These are phyloP conservation scores for Solanum dulcamara DNA, from an alignment of 257 asterid species.

Conservation along the genomic window DNA sequence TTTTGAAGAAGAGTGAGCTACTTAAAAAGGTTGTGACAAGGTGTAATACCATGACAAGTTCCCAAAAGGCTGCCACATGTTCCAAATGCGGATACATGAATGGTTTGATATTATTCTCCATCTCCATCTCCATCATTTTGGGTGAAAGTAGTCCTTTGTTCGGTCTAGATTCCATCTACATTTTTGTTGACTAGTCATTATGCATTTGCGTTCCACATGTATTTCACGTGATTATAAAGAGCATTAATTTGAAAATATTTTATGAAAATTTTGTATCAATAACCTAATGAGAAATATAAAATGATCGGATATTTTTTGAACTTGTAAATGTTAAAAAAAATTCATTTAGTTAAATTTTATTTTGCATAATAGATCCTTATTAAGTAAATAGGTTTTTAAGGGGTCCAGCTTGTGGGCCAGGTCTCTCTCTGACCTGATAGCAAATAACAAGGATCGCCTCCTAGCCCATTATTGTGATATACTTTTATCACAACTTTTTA, in stretches of 20 bases:
- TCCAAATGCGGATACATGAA: slow-evolving; percentile 60
- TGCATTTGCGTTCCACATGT: not conserved
- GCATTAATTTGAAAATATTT: not conserved
- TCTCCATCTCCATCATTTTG: not conserved
- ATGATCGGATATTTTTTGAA: not conserved
- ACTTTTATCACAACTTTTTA: not conserved
- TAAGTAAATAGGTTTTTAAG: not conserved
- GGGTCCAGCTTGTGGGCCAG: not conserved
- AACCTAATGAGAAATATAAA: not conserved
- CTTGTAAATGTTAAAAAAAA: not conserved
- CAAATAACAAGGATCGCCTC: not conserved
- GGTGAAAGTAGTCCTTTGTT: not conserved
- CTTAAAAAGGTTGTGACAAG: slow-evolving; percentile 42
- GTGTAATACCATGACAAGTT: slow-evolving; percentile 48
- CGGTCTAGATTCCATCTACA: not conserved
- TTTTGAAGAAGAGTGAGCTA: slow-evolving; percentile 42
- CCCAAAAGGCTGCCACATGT: slow-evolving; percentile 39
- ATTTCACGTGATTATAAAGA: not conserved
- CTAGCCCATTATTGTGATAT: not conserved
- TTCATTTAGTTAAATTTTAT: not conserved
- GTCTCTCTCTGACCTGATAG: not conserved
- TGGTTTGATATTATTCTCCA: slow-evolving; percentile 36
- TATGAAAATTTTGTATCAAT: not conserved
- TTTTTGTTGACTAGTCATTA: not conserved
- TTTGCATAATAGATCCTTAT: not conserved